Percentiles rank a stretch among this genome's conserved stretches.
phyloP scores from a whole-genome alignment of 2,329 filamentous ascomycete species.

The Sphaerulina vaccinii region DNA sequence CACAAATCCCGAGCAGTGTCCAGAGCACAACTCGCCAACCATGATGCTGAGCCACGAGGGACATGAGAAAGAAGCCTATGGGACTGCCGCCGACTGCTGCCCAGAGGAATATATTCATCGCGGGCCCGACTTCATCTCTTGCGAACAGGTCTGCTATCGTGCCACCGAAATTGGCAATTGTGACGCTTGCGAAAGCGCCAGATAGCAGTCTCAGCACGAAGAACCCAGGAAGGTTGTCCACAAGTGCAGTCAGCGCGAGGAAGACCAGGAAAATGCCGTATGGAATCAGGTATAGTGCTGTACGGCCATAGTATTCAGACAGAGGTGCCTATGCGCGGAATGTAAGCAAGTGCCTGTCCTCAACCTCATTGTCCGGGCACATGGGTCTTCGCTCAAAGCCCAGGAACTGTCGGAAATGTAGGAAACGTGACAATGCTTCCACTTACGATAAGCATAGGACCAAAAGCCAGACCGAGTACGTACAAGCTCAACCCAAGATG shows the following conservation, averaged over 20 bases:
- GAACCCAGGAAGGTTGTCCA: slow-evolving; percentile 42
- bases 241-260: slow-evolving; percentile 46
- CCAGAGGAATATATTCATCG: slow-evolving; percentile 47
- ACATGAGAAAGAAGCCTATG: slow-evolving; percentile 48
- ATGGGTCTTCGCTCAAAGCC: too few species aligned
- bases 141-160: slow-evolving; percentile 52
- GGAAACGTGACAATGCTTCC: neutral
- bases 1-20: slow-evolving; percentile 48
- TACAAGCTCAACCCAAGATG: slow-evolving; percentile 50
- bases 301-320: slow-evolving; percentile 47
- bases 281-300: slow-evolving; percentile 45
- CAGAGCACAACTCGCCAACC: slow-evolving; percentile 49
- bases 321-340: slow-evolving; percentile 39
- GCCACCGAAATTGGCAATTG: slow-evolving; percentile 51
- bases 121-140: slow-evolving; percentile 46
- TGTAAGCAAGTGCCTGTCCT: neutral
- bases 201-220: slow-evolving; percentile 46
- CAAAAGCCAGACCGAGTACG: slow-evolving; percentile 48
- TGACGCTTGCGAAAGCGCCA: slow-evolving; percentile 49
- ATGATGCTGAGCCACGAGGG: slow-evolving; percentile 45
- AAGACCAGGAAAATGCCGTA: slow-evolving; percentile 45
- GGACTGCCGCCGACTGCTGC: slow-evolving; percentile 49
- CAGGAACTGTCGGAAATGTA: too few species aligned
- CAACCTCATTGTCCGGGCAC: too few species aligned
- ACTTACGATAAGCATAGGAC: slow-evolving; percentile 42